A percentile compares a stretch with the other conserved stretches of the same genome.
phyloP scores from a whole-genome alignment of 1,284 basidiomycete species.

The Cryptococcus amylolentus region DNA sequence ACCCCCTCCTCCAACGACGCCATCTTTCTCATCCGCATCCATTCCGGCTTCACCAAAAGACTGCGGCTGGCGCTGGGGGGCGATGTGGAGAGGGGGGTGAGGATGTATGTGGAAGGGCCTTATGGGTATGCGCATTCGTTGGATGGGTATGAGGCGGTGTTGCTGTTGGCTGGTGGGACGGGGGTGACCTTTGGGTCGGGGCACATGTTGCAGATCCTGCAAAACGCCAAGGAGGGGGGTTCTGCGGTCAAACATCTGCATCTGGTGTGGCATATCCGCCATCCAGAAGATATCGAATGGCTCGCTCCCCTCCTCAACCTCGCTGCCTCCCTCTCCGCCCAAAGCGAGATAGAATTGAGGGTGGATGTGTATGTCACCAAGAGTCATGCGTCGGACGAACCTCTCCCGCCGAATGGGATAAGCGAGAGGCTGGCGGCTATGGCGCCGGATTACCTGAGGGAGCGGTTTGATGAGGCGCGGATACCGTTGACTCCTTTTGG shows the following conservation, averaged over 20 bases:
- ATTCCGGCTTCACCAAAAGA: slow-evolving; percentile 37
- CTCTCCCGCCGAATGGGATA: slow-evolving; percentile 10
- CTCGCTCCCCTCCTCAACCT: slow-evolving; percentile 20
- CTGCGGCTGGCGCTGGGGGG: slow-evolving; percentile 19
- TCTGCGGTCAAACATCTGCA: slow-evolving; percentile 28
- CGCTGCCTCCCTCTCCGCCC: neutral
- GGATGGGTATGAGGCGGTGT: slow-evolving; percentile 26
- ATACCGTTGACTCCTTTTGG: no score
- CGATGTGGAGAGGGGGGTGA: slow-evolving; percentile 15
- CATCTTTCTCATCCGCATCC: slow-evolving; percentile 39
- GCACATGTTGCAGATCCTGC: slow-evolving; percentile 28
- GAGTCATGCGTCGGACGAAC: slow-evolving; percentile 19
- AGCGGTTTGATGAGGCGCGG: no score
- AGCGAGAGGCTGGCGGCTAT: neutral
- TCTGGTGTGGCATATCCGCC: slow-evolving; percentile 43
- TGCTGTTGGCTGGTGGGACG: slow-evolving; percentile 47
- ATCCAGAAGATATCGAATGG: slow-evolving; percentile 23
- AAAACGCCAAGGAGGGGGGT: slow-evolving; percentile 11
- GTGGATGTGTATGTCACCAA: slow-evolving; percentile 31
- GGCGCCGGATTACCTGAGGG: no score
- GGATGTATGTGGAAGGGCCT: slow-evolving; percentile 43
- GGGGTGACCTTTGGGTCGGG: slow-evolving; percentile 38
- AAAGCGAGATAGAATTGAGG: slow-evolving; percentile 7
- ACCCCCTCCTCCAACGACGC: slow-evolving; percentile 22
- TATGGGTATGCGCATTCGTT: slow-evolving; percentile 37